Evolutionary conservation across 2,329 filamentous ascomycete genomes (phyloP).

Genomic region (Stemphylium lycopersici): DNA sequence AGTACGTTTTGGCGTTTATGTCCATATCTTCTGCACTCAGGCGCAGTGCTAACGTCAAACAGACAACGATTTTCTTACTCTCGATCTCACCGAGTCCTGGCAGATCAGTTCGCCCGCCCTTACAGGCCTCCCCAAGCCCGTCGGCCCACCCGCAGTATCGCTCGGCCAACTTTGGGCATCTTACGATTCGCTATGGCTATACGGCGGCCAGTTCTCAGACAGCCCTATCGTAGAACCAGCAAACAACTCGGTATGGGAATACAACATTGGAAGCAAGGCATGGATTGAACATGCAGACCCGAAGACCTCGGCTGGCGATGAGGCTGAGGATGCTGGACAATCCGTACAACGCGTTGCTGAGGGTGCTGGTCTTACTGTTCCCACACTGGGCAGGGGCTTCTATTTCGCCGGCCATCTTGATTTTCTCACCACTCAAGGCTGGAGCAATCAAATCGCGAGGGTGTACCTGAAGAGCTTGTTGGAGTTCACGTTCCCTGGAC

Average conservation of each 20-base stretch:
- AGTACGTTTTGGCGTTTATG: slow-evolving; percentile 56
- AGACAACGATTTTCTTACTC: slow-evolving; percentile 69
- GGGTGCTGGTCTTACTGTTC: slow-evolving; percentile 73
- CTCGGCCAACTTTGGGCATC: slow-evolving; percentile 80
- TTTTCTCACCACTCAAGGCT: slow-evolving; percentile 66
- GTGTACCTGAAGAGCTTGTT: slow-evolving; percentile 76
- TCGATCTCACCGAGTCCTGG: slow-evolving; percentile 79
- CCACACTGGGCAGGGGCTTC: slow-evolving; percentile 72
- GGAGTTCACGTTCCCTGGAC: slow-evolving; percentile 77
- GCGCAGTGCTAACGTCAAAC: slow-evolving; percentile 10
- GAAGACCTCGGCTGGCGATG: slow-evolving; percentile 67
- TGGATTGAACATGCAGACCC: slow-evolving; percentile 71
- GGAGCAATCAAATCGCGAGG: slow-evolving; percentile 68
- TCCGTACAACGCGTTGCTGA: slow-evolving; percentile 73
- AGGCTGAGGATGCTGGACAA: slow-evolving; percentile 62
- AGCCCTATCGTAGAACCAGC: slow-evolving; percentile 62
- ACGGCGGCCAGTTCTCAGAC: slow-evolving; percentile 76
- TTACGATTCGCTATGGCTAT: slow-evolving; percentile 71
- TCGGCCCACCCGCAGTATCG: slow-evolving; percentile 72
- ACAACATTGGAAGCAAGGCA: slow-evolving; percentile 62
- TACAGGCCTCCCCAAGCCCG: slow-evolving; percentile 66
- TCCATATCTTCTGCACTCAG: background rate
- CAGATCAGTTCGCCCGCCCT: slow-evolving; percentile 67
- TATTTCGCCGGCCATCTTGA: slow-evolving; percentile 83
- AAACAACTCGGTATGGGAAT: slow-evolving; percentile 72